Base-by-base conservation (phyloP, 75 land plant species). In the Ceratopteris richardii region DNA sequence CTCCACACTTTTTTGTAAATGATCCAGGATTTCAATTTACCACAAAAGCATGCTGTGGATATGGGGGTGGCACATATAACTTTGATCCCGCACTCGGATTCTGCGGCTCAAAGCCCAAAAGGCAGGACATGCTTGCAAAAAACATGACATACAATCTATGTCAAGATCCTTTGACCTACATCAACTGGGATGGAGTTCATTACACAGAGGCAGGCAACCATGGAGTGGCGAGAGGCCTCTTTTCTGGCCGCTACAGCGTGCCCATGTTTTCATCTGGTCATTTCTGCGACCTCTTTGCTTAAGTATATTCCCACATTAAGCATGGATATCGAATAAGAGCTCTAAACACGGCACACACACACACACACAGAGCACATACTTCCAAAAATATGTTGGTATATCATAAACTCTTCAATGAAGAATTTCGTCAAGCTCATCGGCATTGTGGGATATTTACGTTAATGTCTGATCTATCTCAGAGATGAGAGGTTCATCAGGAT, bases 181-280 rank as follows among this genome's bases (percentile, higher is more conserved):
- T 78, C 37, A 80, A 61, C 40, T 87, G 91, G 91, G 88, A 87
- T 67, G 91, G 87, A 14, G 70, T 84, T 61, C 91, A 87, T 67
- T 83, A 75, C 55, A 70, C 82, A 0, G 87, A 87, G 54, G 76
- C 69, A 41, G 84, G 87, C 9, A 87, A 83, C 52, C 31, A 58
- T 4, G 25, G 64, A 6, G 50, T 84, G 19, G 74, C 77, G 0
- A 60, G 77, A 6, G 62, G 62, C 56, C 63, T 83, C 9, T 74
- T 80, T 26, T 72, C 80, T 21, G 60, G 50, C 0, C 58, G 58
- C 3, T 81, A 57, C 43, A 80, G 78, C 20, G 43, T 58, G 0
- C 81, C 86, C 5, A 50, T 16, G 0, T 43, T 60, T 3, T 12
- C 30, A 0, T 67, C 74, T 54, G 65, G 67, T 44, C 65, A 59